Evolutionary conservation across 768 basidiomycete genomes (phyloP), one percentile per base, ranked within the genome.

Genomic region (Mycena sanguinolenta): DNA sequence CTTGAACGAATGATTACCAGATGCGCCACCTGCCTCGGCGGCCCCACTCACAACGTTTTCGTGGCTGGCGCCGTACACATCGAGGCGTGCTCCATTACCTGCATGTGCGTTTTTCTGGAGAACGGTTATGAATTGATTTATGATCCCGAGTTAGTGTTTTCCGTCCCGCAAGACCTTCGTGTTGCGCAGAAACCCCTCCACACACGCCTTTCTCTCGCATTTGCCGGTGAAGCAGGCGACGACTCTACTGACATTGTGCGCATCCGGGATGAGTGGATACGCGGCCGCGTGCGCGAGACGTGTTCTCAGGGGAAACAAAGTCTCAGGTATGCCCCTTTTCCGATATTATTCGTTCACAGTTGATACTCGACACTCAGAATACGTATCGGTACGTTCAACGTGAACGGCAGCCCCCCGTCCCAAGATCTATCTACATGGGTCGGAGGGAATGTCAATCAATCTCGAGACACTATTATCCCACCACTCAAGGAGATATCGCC

Each of bases 361-460:
- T 36, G 19, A 23, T 27, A 49, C 30, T 36, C 55, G 64, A 64
- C 14, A 17, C 49, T 25, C 28, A 93, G 92, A 36, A 76, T 95
- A 58, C 90, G 92, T 8, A n/a, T 92, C 21, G 93, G 94, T 25
- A 93, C 92, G 0, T 96, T 95, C 83, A 96, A 96, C 73, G 94
- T 95, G 54, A 94, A 95, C 73, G 94, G 93, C 1, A 90, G n/a
- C n/a, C n/a, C n/a, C 42, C 92, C 95, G 0, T 89, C 91, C 3
- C 91, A 92, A 71, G 92, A 94, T 75, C 80, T 95, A 12, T 87
- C 88, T 6, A 78, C 86, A 3, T 95, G 94, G 93, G 75, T 94
- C 34, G 81, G 87, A 50, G 39, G 34, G 42, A 25, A 14, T 28
- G 53, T 34, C 32, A 34, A 34, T 34, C 32, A 34, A 34, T 5